phyloP scores from a whole-genome alignment of 2,329 filamentous ascomycete species.

The Acephala macrosclerotiorum region DNA sequence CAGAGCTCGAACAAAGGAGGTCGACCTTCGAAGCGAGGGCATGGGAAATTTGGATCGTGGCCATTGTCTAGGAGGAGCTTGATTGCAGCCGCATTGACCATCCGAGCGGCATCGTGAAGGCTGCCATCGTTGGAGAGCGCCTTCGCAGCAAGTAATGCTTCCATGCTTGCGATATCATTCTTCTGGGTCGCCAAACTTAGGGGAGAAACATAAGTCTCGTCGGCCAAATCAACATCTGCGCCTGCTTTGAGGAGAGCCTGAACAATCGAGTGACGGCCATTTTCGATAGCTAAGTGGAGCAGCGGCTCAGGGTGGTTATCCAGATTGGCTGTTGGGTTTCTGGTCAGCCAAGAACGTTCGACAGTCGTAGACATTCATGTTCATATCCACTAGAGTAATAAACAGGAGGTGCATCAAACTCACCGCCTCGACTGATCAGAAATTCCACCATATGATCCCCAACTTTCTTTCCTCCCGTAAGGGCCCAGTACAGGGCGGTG shows the following conservation, averaged over 20 bases:
- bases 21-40: slow-evolving; percentile 65
- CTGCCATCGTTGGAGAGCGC: slow-evolving; percentile 72
- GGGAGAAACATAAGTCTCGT: slow-evolving; percentile 17
- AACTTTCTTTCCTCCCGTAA: slow-evolving; percentile 69
- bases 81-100: slow-evolving; percentile 64
- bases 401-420: too few relatives aligned
- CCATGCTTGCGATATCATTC: slow-evolving; percentile 62
- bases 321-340: slow-evolving; percentile 47
- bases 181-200: slow-evolving; percentile 41
- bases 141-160: slow-evolving; percentile 62
- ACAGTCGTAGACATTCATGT: too few relatives aligned
- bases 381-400: too few relatives aligned
- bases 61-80: slow-evolving; percentile 63
- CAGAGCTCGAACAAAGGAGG: slow-evolving; percentile 71
- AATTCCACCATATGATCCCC: slow-evolving; percentile 64
- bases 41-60: slow-evolving; percentile 71
- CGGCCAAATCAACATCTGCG: slow-evolving; percentile 25
- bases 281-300: slow-evolving; percentile 30
- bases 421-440: slow-evolving; percentile 56
- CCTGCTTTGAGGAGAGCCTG: slow-evolving; percentile 23
- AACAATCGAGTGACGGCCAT: slow-evolving; percentile 17
- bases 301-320: slow-evolving; percentile 27
- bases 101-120: slow-evolving; percentile 68
- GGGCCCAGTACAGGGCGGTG: slow-evolving; percentile 65
- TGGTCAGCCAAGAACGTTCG: too few relatives aligned